Conservation (phyloP, 371 early-diverging fungal genomes). For the Mortierella sp. region DNA sequence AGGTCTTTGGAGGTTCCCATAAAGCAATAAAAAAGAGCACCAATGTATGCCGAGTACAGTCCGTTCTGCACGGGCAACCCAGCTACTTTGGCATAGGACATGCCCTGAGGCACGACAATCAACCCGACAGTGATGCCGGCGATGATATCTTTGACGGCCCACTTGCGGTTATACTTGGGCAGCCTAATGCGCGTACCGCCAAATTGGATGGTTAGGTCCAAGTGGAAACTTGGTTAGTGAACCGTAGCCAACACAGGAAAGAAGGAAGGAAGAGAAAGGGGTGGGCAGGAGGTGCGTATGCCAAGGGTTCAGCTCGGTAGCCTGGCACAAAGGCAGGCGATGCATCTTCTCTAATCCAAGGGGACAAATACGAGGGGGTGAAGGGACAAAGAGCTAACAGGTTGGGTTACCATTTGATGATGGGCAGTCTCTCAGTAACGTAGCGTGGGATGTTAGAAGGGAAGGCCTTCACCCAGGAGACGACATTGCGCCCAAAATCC, state of each 20-base stretch:
- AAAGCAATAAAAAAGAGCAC: constrained; percentile 73
- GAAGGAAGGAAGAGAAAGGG: neutral
- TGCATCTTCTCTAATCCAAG: neutral
- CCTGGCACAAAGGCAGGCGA: neutral
- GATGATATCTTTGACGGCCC: constrained; percentile 86
- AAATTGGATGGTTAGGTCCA: neutral
- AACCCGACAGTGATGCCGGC: constrained; percentile 90
- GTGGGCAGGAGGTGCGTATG: neutral
- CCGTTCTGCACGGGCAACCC: constrained; percentile 81
- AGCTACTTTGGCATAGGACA: constrained; percentile 88
- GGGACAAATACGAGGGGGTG: too few species aligned
- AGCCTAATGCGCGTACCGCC: constrained; percentile 31
- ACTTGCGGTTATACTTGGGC: constrained; percentile 57
- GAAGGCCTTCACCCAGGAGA: constrained; percentile 30
- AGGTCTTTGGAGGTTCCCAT: constrained; percentile 84
- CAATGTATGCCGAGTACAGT: constrained; percentile 81
- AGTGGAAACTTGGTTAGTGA: neutral
- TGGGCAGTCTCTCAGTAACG: constrained; percentile 33
- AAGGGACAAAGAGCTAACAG: too few species aligned
- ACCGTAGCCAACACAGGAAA: neutral
- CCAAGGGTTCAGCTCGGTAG: too few species aligned
- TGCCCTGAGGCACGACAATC: constrained; percentile 84
- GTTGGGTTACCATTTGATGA: constrained; percentile 45
- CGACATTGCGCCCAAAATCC: constrained; percentile 26
- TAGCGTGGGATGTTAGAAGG: constrained; percentile 45